phyloP scores from a whole-genome alignment of 352 stramenopile genomes.

The Globisporangium parvum region DNA sequence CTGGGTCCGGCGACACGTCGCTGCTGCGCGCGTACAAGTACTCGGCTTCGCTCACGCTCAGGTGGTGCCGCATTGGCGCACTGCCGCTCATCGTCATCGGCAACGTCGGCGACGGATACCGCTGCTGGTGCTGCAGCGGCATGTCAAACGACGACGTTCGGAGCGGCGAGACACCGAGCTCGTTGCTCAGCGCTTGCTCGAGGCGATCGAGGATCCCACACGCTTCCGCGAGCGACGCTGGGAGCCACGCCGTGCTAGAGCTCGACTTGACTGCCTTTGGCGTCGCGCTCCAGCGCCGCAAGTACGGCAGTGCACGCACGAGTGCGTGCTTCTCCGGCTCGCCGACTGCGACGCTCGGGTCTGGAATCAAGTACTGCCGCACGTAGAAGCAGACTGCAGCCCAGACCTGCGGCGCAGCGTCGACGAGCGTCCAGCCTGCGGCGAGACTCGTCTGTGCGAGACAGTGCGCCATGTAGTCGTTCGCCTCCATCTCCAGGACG shows the following conservation, averaged over 20 bases:
- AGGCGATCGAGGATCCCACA: slow-evolving; percentile 50
- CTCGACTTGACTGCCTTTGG: slow-evolving; percentile 27
- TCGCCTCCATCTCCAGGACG: slow-evolving; percentile 38
- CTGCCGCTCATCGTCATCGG: slow-evolving; percentile 24
- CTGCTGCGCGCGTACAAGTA: slow-evolving; percentile 12
- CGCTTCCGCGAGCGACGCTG: slow-evolving; percentile 41
- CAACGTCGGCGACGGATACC: slow-evolving; percentile 14
- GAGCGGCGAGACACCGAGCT: slow-evolving; percentile 6
- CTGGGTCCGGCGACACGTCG: slow-evolving; percentile 1
- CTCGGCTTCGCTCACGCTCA: slow-evolving; percentile 14
- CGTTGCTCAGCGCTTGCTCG: slow-evolving; percentile 38
- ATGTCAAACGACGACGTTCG: slow-evolving; percentile 5
- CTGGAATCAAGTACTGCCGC: slow-evolving; percentile 39
- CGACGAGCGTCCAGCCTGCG: slow-evolving; percentile 27
- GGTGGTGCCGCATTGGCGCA: slow-evolving; percentile 4
- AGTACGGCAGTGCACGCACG: slow-evolving; percentile 30
- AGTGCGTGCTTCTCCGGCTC: slow-evolving; percentile 51
- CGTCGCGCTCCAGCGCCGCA: slow-evolving; percentile 52
- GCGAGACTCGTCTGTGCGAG: slow-evolving; percentile 24
- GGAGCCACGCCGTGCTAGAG: slow-evolving; percentile 35
- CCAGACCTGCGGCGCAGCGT: slow-evolving; percentile 50
- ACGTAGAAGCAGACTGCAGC: slow-evolving; percentile 53
- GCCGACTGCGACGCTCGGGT: slow-evolving; percentile 24
- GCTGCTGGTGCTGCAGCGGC: slow-evolving; percentile 1
- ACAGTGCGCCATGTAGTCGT: slow-evolving; percentile 23